Base-by-base conservation (phyloP, 192 early-diverging fungal species). In the Pecoramyces ruminantium region DNA sequence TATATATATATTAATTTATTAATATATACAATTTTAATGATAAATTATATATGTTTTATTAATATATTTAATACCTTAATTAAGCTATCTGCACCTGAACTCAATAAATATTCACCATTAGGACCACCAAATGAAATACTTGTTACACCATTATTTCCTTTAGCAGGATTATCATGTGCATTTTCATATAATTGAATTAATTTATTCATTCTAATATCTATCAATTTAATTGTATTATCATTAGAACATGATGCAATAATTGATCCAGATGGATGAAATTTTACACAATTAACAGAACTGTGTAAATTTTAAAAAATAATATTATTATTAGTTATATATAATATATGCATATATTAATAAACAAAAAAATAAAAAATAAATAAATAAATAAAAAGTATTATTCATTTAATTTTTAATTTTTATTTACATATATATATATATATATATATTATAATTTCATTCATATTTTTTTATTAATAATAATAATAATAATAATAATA, bases 121-220 rank as follows among this genome's bases (percentile, higher is more conserved):
- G 78, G 51, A 1, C 89, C 89, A 13, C 89, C 89, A 87, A 90
- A 90, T 1, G 85, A 58, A 42, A 90, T 84, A 82, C 89, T 90
- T 77, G 90, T 90, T n/a, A 91, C 88, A 0, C 88, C 88, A 1
- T 87, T 88, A 17, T 79, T 82, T 28, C 79, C 80, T 40, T 79
- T 80, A 4, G 78, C 83, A 27, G 80, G 1, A 30, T 18, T n/a
- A 8, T 80, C 58, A 78, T 91, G 90, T 11, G 90, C 88, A 79
- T 91, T 86, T 9, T 85, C 84, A 80, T 91, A 91, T 77, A 88
- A 84, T 80, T 91, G 90, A 28, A 91, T 86, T 30, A 91, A 80
- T 77, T 87, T 88, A 80, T 91, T 88, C 51, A 84, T 91, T n/a
- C 90, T 85, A 78, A 87, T 88, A 79, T 91, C 90, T 78, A 87